A percentile compares a stretch with the other conserved stretches of the same genome.
Evolutionary conservation across 2,329 filamentous ascomycete genomes (phyloP).

Genomic region (Penicillium sp.): DNA sequence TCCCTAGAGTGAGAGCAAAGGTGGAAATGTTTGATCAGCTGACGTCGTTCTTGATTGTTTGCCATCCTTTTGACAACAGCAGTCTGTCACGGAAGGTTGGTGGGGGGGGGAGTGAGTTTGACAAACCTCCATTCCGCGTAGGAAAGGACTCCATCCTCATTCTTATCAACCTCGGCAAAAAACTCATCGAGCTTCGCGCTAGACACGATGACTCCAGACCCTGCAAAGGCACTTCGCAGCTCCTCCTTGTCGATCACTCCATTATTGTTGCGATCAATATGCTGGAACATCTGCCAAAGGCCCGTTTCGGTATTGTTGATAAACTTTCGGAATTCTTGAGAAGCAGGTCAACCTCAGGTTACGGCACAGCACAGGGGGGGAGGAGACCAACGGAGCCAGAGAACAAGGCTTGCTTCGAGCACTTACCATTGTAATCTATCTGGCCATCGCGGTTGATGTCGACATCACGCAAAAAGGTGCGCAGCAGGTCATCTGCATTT

Average conservation of each 20-base stretch:
- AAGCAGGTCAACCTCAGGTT: constrained; percentile 12
- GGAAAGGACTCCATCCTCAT: constrained; percentile 78
- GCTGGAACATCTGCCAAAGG: constrained; percentile 72
- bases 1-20: constrained; percentile 52
- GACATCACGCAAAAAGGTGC: constrained; percentile 71
- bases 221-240: constrained; percentile 69
- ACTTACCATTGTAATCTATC: constrained; percentile 81
- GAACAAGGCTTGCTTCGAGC: constrained; percentile 12
- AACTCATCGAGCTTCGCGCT: constrained; percentile 73
- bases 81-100: constrained; percentile 15
- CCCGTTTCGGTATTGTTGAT: constrained; percentile 82
- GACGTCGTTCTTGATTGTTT: neutral
- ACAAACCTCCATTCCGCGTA: constrained; percentile 96
- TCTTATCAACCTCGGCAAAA: constrained; percentile 82
- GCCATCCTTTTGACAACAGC: neutral
- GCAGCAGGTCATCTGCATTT: constrained; percentile 81
- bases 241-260: constrained; percentile 84
- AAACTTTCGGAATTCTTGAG: constrained; percentile 77
- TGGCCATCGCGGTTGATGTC: constrained; percentile 82
- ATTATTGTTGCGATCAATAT: constrained; percentile 79
- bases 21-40: constrained; percentile 5
- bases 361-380: constrained; percentile 5
- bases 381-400: constrained; percentile 1
- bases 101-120: neutral
- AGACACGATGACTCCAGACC: constrained; percentile 72